Conservation (phyloP, 169 alveolate genomes). For the Theileria luwenshuni region DNA sequence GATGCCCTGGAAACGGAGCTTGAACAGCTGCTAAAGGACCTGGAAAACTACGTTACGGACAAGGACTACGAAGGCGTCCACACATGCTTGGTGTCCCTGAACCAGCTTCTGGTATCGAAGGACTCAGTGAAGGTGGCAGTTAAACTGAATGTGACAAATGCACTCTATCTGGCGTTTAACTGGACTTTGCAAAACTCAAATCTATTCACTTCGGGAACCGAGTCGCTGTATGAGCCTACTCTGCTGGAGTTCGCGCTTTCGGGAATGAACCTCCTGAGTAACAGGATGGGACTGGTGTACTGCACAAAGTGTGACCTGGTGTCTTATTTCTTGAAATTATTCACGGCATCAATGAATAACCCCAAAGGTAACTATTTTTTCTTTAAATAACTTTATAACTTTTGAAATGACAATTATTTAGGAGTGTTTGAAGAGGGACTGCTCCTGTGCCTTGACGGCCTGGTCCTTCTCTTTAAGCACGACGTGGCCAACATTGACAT, state of each 20-base stretch:
- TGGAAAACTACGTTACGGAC: slow-evolving; percentile 68
- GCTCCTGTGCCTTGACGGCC: slow-evolving; percentile 65
- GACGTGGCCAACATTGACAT: slow-evolving; percentile 83
- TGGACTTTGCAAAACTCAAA: slow-evolving; percentile 59
- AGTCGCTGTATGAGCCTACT: slow-evolving; percentile 67
- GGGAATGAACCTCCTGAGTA: slow-evolving; percentile 61
- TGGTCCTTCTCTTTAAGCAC: slow-evolving; percentile 80
- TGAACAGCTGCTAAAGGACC: slow-evolving; percentile 78
- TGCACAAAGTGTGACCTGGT: slow-evolving; percentile 42
- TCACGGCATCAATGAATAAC: neutral
- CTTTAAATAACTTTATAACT: slow-evolving; percentile 8
- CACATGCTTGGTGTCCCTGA: slow-evolving; percentile 65
- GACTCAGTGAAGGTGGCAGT: slow-evolving; percentile 76
- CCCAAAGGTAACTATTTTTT: neutral
- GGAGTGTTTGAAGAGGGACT: slow-evolving; percentile 73
- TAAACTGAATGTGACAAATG: slow-evolving; percentile 62
- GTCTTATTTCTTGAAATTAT: slow-evolving; percentile 2
- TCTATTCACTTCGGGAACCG: slow-evolving; percentile 49
- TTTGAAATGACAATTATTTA: slow-evolving; percentile 35
- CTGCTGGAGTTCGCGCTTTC: slow-evolving; percentile 71
- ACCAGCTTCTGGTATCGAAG: slow-evolving; percentile 72
- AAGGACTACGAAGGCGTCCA: slow-evolving; percentile 70
- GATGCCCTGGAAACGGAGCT: slow-evolving; percentile 85
- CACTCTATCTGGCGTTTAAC: slow-evolving; percentile 35
- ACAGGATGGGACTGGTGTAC: slow-evolving; percentile 73